Conservation (phyloP, 257 asterid genomes). For the Linderniella brevidens region DNA sequence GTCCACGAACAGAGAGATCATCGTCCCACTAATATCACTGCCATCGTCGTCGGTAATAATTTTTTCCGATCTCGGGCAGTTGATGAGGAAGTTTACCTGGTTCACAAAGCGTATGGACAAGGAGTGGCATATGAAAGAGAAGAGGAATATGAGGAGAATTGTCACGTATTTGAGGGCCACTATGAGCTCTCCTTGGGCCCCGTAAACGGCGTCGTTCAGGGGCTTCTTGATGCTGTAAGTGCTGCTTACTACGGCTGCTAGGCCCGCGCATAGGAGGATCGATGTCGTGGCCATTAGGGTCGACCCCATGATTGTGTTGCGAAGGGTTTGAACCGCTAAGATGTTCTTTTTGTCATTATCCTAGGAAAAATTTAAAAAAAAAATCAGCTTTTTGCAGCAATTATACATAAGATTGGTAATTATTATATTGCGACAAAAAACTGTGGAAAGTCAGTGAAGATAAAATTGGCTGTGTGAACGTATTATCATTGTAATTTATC, state of each 20-base stretch:
- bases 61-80: slow-evolving; percentile 32
- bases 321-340: slow-evolving; percentile 69
- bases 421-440: no score
- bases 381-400: no score
- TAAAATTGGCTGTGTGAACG: no score
- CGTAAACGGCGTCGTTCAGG: slow-evolving; percentile 52
- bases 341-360: slow-evolving; percentile 91
- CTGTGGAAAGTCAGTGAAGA: no score
- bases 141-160: slow-evolving; percentile 45
- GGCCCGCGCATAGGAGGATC: slow-evolving; percentile 61
- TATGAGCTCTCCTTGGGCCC: slow-evolving; percentile 91
- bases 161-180: slow-evolving; percentile 66
- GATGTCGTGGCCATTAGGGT: slow-evolving; percentile 94
- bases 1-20: slow-evolving; percentile 1
- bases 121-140: slow-evolving; percentile 72
- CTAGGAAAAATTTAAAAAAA: slow-evolving; percentile 12
- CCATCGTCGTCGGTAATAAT: neutral
- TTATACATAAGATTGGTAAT: no score
- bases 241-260: slow-evolving; percentile 91
- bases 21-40: slow-evolving; percentile 28
- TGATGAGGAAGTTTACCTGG: slow-evolving; percentile 80
- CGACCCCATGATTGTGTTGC: slow-evolving; percentile 84
- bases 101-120: slow-evolving; percentile 64
- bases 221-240: slow-evolving; percentile 82
- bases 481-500: no score